Base-by-base conservation (phyloP, 2,329 filamentous ascomycete species). In the Podosphaera aphanis region DNA sequence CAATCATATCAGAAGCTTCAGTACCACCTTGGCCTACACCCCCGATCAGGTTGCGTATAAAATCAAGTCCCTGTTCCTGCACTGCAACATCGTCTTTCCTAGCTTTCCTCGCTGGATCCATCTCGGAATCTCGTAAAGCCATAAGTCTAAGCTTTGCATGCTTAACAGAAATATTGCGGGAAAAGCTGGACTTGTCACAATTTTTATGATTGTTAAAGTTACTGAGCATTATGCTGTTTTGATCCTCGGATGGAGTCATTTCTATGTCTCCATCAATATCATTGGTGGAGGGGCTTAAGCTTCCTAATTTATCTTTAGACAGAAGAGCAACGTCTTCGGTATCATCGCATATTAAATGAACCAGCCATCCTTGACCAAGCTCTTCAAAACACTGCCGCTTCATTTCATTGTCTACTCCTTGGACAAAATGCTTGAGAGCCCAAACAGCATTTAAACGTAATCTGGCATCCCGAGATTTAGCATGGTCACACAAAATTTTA, bases 351-450 rank as follows among this genome's bases (percentile, higher is more conserved):
- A 94, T 82, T 19, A 90, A 68, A 48, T 79, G 77, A 49, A 88
- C 71, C 11, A 95, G 69, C 83, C 84, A 93, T 10, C 73, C 75
- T 0, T 83, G 72, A 7, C 77, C 77, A 3, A 95, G 68, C 55
- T 82, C 76, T 43, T 86, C 76, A 11, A 95, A 64, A 49, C 83
- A 83, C 42, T 73, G 70, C 55, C 79, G 79, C 62, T 90, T 93
- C 52, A 82, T 66, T 11, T 79, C 71, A 39, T 79, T 75, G 16
- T 71, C 70, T 5, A 81, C 74, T 19, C 75, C 77, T 50, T 81
- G 71, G 2, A 93, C 79, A 43, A 94, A 70, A 61, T 95, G 84
- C 59, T 95, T 95, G 48, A 98, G 65, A 5, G 85, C 84, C 88
- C 90, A 98, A 1, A 98, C 63, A 19, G 86, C 85, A 55, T 90